These are phyloP conservation scores for Rhizophora mangle DNA, from an alignment of 345 rosid species.

Conservation along the genomic window DNA sequence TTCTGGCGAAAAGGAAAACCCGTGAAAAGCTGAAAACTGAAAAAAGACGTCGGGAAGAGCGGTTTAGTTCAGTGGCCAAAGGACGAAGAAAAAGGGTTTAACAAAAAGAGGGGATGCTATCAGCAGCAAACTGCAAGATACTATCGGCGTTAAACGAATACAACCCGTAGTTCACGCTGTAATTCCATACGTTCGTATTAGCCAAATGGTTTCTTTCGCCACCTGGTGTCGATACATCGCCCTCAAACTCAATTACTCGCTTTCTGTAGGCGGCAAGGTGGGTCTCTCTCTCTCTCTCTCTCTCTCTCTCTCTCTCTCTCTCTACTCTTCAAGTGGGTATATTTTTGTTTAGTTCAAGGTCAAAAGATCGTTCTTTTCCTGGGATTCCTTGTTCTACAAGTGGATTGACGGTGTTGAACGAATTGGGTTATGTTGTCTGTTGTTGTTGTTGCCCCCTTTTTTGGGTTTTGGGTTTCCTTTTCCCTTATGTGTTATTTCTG, in stretches of 20 bases:
- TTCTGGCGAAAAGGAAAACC: too few species aligned
- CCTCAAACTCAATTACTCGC: constrained; percentile 71
- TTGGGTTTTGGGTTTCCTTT: not conserved
- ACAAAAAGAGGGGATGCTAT: not conserved
- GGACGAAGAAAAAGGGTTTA: not conserved
- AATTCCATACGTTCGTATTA: too few species aligned
- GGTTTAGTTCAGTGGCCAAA: too few species aligned
- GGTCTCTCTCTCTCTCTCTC: not conserved
- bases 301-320: constrained; percentile 2
- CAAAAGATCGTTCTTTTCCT: not conserved
- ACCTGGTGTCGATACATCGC: constrained; percentile 74
- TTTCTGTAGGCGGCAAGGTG: constrained; percentile 61
- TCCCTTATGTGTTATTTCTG: too few species aligned
- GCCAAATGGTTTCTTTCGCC: constrained; percentile 63
- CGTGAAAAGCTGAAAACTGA: too few species aligned
- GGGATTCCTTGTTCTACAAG: not conserved
- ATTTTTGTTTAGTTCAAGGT: not conserved
- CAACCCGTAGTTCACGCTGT: too few species aligned
- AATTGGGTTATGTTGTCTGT: not conserved
- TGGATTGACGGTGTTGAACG: not conserved
- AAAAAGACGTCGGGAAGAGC: not conserved
- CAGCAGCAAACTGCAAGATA: too few species aligned
- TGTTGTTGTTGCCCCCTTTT: not conserved
- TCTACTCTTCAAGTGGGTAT: not conserved
- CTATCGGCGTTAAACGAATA: too few species aligned